Evolutionary conservation across 495 filamentous ascomycete species (phyloP).

Genomic region (Neurospora sp.): DNA sequence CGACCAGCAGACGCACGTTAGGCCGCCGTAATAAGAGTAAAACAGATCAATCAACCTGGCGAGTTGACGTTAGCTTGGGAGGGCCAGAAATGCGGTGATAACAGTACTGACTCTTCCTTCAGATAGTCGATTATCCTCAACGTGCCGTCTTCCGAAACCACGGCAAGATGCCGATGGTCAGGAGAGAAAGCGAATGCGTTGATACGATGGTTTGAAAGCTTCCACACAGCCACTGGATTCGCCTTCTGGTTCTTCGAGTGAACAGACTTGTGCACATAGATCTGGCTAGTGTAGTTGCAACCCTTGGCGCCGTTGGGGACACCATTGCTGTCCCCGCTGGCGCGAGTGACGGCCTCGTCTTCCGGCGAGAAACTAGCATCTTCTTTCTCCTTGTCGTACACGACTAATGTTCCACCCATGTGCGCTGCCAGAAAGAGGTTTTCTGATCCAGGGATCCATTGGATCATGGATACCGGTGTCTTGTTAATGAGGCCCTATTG

Average conservation of each 20-base stretch:
- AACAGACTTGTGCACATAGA: slow-evolving; percentile 74
- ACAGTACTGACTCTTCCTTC: slow-evolving; percentile 64
- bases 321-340: slow-evolving; percentile 28
- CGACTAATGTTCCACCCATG: slow-evolving; percentile 84
- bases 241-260: slow-evolving; percentile 86
- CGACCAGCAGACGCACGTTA: slow-evolving; percentile 93
- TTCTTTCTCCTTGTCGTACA: slow-evolving; percentile 98
- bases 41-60: slow-evolving; percentile 71
- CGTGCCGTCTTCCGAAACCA: slow-evolving; percentile 86
- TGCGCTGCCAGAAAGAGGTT: slow-evolving; percentile 88
- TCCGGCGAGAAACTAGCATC: slow-evolving; percentile 56
- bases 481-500: slow-evolving; percentile 68
- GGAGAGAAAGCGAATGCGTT: slow-evolving; percentile 87
- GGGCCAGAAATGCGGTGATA: background rate
- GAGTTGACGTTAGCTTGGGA: background rate
- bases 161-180: slow-evolving; percentile 74
- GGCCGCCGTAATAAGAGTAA: slow-evolving; percentile 83
- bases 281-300: slow-evolving; percentile 24
- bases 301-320: slow-evolving; percentile 19
- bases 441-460: slow-evolving; percentile 91
- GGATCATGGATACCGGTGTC: slow-evolving; percentile 75
- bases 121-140: slow-evolving; percentile 86
- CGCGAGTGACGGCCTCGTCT: slow-evolving; percentile 30
- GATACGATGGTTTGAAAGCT: slow-evolving; percentile 76
- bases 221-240: slow-evolving; percentile 88